Conservation (phyloP, 305 asterid genomes). For the Fraxinus floribunda region DNA sequence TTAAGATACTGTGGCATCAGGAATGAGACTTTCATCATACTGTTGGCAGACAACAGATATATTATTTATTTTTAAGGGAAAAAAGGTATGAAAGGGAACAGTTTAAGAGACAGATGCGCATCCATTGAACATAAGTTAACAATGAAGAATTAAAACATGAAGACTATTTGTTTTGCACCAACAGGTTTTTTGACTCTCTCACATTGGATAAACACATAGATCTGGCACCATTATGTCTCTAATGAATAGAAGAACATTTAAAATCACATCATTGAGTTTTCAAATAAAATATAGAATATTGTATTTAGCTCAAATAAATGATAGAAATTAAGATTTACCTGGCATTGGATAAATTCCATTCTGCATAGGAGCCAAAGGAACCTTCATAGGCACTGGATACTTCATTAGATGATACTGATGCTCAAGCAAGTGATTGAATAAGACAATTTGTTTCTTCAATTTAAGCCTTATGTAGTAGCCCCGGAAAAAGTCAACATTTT, state of each 20-base stretch:
- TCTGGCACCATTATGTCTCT: not conserved
- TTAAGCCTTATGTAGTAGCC: conserved; percentile 63
- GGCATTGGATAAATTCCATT: conserved; percentile 82
- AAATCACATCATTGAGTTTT: not conserved
- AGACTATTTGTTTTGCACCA: not conserved
- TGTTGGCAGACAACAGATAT: not conserved
- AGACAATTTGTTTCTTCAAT: conserved; percentile 82
- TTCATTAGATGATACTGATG: conserved; percentile 80
- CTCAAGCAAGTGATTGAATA: conserved; percentile 89
- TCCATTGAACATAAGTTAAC: not conserved
- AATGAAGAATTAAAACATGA: not conserved
- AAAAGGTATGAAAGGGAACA: not conserved
- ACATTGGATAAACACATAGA: not conserved
- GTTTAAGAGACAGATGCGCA: not conserved
- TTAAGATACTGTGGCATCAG: not conserved
- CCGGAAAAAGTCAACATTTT: conserved; percentile 56
- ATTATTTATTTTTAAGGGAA: not conserved
- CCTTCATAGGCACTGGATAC: conserved; percentile 71
- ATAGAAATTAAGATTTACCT: conserved; percentile 44
- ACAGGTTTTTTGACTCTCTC: not conserved
- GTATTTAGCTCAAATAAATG: not conserved
- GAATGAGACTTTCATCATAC: not conserved
- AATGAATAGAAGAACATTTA: not conserved
- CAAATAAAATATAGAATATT: not conserved
- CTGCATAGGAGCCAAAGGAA: conserved; percentile 59